Conservation (phyloP, 495 filamentous ascomycete genomes). For the Aspergillus affinis region DNA sequence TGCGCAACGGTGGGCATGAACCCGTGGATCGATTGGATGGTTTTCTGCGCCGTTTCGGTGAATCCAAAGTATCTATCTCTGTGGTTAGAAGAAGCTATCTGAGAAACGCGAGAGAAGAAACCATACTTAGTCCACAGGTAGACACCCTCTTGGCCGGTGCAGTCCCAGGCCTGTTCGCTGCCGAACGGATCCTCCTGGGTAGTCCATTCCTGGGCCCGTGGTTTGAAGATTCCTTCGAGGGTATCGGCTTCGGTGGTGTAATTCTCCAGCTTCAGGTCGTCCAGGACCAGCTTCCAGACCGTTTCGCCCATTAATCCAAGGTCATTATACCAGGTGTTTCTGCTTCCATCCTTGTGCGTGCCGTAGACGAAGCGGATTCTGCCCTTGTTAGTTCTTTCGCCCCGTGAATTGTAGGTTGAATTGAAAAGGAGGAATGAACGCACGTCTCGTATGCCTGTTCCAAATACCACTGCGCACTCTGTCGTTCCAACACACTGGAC, state of each 20-base stretch:
- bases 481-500: slow-evolving; percentile 35
- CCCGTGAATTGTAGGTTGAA: no score
- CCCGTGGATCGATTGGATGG: slow-evolving; percentile 48
- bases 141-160: slow-evolving; percentile 55
- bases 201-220: slow-evolving; percentile 43
- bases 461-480: slow-evolving; percentile 46
- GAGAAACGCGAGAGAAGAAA: slow-evolving; percentile 10
- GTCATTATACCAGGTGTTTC: slow-evolving; percentile 34
- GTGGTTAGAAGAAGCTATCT: not conserved
- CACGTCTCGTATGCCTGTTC: slow-evolving; percentile 40
- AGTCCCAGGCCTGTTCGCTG: slow-evolving; percentile 58
- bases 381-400: not conserved
- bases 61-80: slow-evolving; percentile 42
- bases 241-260: slow-evolving; percentile 32
- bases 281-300: slow-evolving; percentile 46
- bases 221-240: slow-evolving; percentile 39
- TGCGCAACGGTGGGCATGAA: slow-evolving; percentile 52
- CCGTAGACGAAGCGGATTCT: slow-evolving; percentile 6
- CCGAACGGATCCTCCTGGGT: slow-evolving; percentile 46
- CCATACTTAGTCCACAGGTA: slow-evolving; percentile 55
- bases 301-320: slow-evolving; percentile 55
- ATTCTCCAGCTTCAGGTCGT: slow-evolving; percentile 43
- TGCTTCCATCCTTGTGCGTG: slow-evolving; percentile 17
- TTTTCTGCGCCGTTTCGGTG: slow-evolving; percentile 38
- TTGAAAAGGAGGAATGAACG: not conserved